Percentiles rank a stretch among this genome's conserved stretches.
phyloP scores from a whole-genome alignment of 805 yeast genomes.

The Starmerella potacharoeniae region DNA sequence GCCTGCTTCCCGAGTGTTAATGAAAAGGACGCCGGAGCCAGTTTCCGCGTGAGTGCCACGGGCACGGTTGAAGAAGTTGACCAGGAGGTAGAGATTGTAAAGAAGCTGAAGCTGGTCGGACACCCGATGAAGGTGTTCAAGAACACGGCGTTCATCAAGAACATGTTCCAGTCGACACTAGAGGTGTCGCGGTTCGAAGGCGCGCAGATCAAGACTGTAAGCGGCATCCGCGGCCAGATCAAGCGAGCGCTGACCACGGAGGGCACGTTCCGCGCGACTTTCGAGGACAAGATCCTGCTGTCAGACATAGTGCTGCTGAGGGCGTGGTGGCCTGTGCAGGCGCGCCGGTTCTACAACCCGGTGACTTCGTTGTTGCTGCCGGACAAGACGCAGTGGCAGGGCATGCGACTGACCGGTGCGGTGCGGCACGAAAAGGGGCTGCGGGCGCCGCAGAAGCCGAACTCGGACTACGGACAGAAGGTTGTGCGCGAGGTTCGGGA shows the following conservation, averaged over 20 bases:
- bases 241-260: conserved; percentile 88
- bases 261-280: conserved; percentile 91
- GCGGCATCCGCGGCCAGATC: conserved; percentile 96
- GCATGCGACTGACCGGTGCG: conserved; percentile 91
- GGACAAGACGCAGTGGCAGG: conserved; percentile 82
- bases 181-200: conserved; percentile 98
- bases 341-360: conserved; percentile 87
- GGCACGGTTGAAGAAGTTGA: conserved; percentile 93
- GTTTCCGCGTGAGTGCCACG: conserved; percentile 91
- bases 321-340: conserved; percentile 93
- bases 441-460: conserved; percentile 47
- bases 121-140: conserved; percentile 86
- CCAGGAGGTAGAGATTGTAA: conserved; percentile 78
- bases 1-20: conserved; percentile 90
- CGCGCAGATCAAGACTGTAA: conserved; percentile 89
- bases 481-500: conserved; percentile 74
- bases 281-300: conserved; percentile 87
- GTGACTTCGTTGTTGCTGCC: conserved; percentile 76
- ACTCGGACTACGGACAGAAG: conserved; percentile 45
- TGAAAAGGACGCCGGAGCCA: conserved; percentile 69
- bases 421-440: conserved; percentile 67
- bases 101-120: conserved; percentile 90
- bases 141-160: conserved; percentile 94
- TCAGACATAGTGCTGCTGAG: conserved; percentile 73
- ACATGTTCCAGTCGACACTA: conserved; percentile 83